Percentiles rank a stretch among this genome's conserved stretches.
These are phyloP conservation scores for Colletotrichum aenigma DNA, from an alignment of 2,329 filamentous ascomycete genomes.

Conservation along the genomic window DNA sequence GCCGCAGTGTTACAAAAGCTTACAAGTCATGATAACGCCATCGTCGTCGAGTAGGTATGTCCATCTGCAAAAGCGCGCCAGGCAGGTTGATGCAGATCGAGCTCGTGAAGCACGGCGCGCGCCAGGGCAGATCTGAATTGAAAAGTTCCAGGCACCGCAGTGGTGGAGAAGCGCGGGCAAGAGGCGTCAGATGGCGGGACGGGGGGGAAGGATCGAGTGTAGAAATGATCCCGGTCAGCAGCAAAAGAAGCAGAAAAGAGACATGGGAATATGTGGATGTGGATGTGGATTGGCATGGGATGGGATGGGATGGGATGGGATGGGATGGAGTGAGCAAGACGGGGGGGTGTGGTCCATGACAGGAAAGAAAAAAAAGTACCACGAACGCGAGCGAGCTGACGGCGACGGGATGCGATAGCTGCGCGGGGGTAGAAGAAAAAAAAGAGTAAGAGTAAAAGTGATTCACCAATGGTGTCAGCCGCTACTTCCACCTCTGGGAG, in stretches of 20 bases:
- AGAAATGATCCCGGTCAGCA: constrained; percentile 1
- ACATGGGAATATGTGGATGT: background rate
- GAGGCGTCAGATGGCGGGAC: background rate
- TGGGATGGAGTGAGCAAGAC: background rate
- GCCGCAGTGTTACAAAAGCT: background rate
- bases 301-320: background rate
- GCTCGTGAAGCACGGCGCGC: background rate
- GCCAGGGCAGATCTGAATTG: background rate
- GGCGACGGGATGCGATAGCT: background rate
- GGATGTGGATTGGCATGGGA: background rate
- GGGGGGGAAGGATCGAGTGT: background rate
- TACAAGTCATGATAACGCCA: background rate
- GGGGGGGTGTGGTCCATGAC: background rate
- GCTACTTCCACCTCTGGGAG: background rate
- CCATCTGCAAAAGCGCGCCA: background rate
- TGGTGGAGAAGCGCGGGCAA: background rate
- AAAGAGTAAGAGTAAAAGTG: background rate
- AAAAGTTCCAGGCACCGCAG: background rate
- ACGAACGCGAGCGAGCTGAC: background rate
- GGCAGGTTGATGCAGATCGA: background rate
- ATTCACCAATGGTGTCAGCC: constrained; percentile 2
- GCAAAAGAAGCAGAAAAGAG: background rate
- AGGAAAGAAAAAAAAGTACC: background rate
- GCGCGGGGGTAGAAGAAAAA: background rate
- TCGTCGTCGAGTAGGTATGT: background rate